Percentiles rank a stretch among this genome's conserved stretches.
phyloP scores from a whole-genome alignment of 257 asterid species.

The Lycium barbarum region DNA sequence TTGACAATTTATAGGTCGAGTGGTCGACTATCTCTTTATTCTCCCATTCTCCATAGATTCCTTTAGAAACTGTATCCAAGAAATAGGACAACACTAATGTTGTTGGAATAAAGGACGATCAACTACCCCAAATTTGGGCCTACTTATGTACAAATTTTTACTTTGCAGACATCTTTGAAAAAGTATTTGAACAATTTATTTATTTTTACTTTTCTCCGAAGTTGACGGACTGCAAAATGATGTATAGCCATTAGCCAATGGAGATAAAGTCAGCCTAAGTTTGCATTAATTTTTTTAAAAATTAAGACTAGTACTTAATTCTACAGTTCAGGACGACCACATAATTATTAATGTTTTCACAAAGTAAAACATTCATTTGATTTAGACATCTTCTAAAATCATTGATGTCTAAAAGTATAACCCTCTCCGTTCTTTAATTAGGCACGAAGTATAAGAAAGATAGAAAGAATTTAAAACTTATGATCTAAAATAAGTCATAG shows the following conservation, averaged over 20 bases:
- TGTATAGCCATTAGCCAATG: conserved; percentile 29
- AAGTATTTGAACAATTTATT: neutral
- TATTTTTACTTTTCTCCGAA: conserved; percentile 12
- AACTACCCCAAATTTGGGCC: conserved; percentile 3
- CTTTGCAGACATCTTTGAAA: conserved; percentile 30
- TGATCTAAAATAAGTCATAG: too few species aligned
- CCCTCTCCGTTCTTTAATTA: too few species aligned
- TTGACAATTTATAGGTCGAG: neutral
- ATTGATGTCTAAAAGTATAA: neutral
- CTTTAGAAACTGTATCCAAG: neutral
- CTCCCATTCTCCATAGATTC: neutral
- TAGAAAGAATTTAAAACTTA: too few species aligned
- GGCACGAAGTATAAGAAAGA: too few species aligned
- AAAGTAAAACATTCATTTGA: neutral
- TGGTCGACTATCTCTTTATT: neutral
- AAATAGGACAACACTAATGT: conserved; percentile 19
- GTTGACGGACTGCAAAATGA: conserved; percentile 36
- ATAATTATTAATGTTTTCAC: neutral
- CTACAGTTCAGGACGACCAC: neutral
- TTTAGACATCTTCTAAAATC: conserved; percentile 28
- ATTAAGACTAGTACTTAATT: neutral
- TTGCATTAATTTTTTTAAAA: neutral
- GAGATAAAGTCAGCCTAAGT: conserved; percentile 38
- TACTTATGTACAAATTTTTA: neutral
- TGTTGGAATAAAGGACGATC: conserved; percentile 20